These are phyloP conservation scores for Paramarasmius palmivorus DNA, from an alignment of 1,284 basidiomycete genomes.

Conservation along the genomic window DNA sequence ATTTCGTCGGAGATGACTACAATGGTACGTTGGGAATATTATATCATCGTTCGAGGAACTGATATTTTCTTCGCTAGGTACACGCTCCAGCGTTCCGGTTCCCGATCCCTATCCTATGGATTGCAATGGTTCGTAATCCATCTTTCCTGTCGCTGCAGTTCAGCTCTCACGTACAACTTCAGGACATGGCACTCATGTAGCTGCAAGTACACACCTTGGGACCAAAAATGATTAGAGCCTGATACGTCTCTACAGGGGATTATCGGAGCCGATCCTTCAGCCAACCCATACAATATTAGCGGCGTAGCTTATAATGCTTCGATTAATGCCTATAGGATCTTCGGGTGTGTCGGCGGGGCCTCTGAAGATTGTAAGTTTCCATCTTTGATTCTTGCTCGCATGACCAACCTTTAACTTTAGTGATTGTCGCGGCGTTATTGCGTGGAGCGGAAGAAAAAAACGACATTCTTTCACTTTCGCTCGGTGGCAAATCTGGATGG, in stretches of 20 bases:
- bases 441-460: constrained; percentile 37
- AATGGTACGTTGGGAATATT: constrained; percentile 21
- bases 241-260: constrained; percentile 36
- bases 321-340: constrained; percentile 37
- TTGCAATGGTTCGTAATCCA: constrained; percentile 29
- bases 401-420: constrained; percentile 19
- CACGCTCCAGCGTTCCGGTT: constrained; percentile 32
- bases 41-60: too few species aligned
- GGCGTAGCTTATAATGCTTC: constrained; percentile 40
- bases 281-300: constrained; percentile 46
- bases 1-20: constrained; percentile 45
- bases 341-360: constrained; percentile 35
- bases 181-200: constrained; percentile 50
- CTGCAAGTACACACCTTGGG: constrained; percentile 23
- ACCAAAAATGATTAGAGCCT: neutral
- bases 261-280: constrained; percentile 44
- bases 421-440: constrained; percentile 40
- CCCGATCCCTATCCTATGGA: constrained; percentile 40
- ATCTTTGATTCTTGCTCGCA: neutral
- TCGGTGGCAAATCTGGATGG: too few species aligned
- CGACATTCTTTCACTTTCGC: too few species aligned
- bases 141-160: neutral
- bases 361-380: constrained; percentile 34
- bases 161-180: constrained; percentile 15
- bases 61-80: too few species aligned